phyloP scores from a whole-genome alignment of 139 green algal species.

The Haematococcus lacustris region DNA sequence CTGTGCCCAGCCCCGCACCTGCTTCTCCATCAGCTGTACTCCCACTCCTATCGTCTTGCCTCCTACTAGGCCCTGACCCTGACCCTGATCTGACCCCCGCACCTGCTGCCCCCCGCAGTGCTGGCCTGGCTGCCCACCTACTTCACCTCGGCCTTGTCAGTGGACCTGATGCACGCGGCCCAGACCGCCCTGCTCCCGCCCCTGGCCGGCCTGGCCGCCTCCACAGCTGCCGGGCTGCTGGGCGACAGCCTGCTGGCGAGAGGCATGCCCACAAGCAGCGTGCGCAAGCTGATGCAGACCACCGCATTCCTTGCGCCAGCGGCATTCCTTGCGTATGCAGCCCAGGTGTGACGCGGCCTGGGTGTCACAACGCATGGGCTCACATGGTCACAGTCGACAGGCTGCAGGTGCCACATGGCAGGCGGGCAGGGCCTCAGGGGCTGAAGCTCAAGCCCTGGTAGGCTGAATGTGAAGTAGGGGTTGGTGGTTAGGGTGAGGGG shows the following conservation, averaged over 20 bases:
- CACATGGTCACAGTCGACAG: no score
- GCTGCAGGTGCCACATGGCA: no score
- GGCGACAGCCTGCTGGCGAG: constrained; percentile 67
- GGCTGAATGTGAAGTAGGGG: no score
- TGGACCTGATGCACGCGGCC: constrained; percentile 68
- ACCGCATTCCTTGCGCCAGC: not conserved
- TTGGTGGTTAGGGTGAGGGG: no score
- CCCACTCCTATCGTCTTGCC: not conserved
- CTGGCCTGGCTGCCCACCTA: constrained; percentile 96
- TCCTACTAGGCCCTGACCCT: no score
- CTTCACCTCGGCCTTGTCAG: constrained; percentile 74
- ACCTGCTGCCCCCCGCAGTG: no score
- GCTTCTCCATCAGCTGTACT: not conserved
- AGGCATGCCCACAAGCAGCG: constrained; percentile 50
- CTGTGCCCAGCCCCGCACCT: no score
- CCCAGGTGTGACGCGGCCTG: no score
- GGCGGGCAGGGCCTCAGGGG: no score
- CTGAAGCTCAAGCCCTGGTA: no score
- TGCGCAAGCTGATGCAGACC: constrained; percentile 61
- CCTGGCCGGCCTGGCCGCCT: constrained; percentile 60
- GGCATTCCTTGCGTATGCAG: not conserved
- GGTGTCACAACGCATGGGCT: no score
- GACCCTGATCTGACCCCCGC: no score
- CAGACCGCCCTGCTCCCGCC: constrained; percentile 73
- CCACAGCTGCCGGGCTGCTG: constrained; percentile 42